Conservation (phyloP, 805 yeast species). For the Grigorovia humatica region DNA sequence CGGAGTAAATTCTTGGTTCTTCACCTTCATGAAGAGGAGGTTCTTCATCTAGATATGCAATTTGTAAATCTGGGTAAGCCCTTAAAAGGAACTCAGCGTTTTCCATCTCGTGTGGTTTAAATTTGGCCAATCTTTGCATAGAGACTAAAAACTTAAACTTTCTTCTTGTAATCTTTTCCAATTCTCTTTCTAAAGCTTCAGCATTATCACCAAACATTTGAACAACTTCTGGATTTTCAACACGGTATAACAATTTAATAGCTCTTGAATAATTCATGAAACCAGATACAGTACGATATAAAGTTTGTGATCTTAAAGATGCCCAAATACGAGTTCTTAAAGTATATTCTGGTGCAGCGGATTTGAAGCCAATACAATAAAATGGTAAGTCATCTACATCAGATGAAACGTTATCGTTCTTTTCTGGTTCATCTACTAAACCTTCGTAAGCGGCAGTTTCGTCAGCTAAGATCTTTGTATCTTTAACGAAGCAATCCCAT, state of each 20-base stretch:
- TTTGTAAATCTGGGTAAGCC: conserved; percentile 77
- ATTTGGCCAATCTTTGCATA: conserved; percentile 71
- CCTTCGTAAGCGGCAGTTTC: conserved; percentile 71
- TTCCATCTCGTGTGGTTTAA: conserved; percentile 64
- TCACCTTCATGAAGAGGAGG: conserved; percentile 62
- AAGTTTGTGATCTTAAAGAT: conserved; percentile 89
- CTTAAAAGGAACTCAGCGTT: conserved; percentile 71
- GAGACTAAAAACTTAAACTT: conserved; percentile 74
- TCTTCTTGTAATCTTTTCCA: conserved; percentile 79
- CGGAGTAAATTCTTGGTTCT: conserved; percentile 61
- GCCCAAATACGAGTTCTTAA: conserved; percentile 98
- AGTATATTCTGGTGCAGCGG: conserved; percentile 94
- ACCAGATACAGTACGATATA: conserved; percentile 94
- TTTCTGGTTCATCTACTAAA: conserved; percentile 35
- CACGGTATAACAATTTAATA: conserved; percentile 82
- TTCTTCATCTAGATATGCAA: conserved; percentile 91
- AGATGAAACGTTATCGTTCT: conserved; percentile 58
- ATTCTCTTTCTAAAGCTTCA: conserved; percentile 87
- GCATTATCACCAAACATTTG: conserved; percentile 98
- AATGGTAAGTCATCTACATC: conserved; percentile 87
- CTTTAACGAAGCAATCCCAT: conserved; percentile 96
- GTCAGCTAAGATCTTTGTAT: conserved; percentile 88
- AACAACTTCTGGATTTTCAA: conserved; percentile 88
- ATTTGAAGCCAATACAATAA: conserved; percentile 92
- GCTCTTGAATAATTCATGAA: conserved; percentile 98